Evolutionary conservation across 352 stramenopile species (phyloP).

Genomic region (Plasmopara halstedii): DNA sequence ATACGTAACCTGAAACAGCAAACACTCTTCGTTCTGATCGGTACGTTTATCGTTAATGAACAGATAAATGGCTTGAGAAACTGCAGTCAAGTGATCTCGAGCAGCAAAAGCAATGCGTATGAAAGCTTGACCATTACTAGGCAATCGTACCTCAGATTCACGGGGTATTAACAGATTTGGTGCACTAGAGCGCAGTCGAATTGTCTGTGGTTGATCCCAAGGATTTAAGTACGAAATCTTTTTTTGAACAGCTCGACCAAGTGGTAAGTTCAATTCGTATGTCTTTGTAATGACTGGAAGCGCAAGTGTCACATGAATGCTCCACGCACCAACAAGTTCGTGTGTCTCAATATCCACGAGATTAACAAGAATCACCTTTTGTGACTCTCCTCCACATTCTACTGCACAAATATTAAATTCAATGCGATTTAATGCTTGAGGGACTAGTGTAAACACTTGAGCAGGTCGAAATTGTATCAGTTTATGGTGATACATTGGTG

Average conservation of each 20-base stretch:
- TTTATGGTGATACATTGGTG: conserved; percentile 26
- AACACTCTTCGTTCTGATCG: conserved; percentile 90
- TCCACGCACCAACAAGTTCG: conserved; percentile 88
- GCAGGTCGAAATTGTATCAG: conserved; percentile 70
- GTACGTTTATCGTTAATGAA: conserved; percentile 90
- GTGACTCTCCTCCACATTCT: conserved; percentile 13
- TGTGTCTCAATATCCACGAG: conserved; percentile 87
- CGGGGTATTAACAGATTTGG: conserved; percentile 61
- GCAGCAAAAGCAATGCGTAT: conserved; percentile 42
- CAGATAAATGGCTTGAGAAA: conserved; percentile 59
- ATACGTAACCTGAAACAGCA: conserved; percentile 83
- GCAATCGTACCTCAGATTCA: conserved; percentile 49
- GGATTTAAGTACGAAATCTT: conserved; percentile 92
- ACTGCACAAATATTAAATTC: conserved; percentile 71
- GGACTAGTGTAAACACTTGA: conserved; percentile 81
- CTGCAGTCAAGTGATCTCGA: conserved; percentile 3
- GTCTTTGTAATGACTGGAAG: conserved; percentile 87
- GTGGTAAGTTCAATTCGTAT: conserved; percentile 81
- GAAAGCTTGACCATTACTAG: conserved; percentile 43
- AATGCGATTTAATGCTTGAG: conserved; percentile 88
- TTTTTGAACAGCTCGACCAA: conserved; percentile 64
- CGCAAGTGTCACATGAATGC: conserved; percentile 65
- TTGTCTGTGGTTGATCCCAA: conserved; percentile 79
- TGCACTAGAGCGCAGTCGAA: conserved; percentile 82
- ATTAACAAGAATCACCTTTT: conserved; percentile 54